These are phyloP conservation scores for Hygrophila difformis DNA, from an alignment of 257 asterid species.

Conservation along the genomic window DNA sequence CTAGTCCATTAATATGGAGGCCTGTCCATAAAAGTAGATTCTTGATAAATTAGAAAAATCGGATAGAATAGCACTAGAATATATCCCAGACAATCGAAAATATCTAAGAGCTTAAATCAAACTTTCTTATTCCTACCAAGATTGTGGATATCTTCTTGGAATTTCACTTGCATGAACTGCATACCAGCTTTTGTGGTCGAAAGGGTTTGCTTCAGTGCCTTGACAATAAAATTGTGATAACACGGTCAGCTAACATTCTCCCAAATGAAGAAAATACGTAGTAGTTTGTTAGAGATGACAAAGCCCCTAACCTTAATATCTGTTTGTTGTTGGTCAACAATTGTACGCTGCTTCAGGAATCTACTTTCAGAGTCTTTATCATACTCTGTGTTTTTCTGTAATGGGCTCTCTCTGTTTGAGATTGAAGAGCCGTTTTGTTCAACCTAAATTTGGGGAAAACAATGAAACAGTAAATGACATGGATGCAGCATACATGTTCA, in stretches of 20 bases:
- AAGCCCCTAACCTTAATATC: slow-evolving; percentile 48
- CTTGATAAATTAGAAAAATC: not conserved
- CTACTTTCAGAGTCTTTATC: slow-evolving; percentile 42
- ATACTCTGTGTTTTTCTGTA: slow-evolving; percentile 22
- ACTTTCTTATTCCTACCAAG: slow-evolving; percentile 35
- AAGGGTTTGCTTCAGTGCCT: slow-evolving; percentile 76
- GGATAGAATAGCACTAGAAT: not conserved
- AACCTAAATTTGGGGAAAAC: slow-evolving; percentile 18
- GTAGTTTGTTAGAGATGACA: slow-evolving; percentile 6
- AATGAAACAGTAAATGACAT: not conserved
- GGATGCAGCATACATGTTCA: not conserved
- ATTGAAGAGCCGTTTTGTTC: slow-evolving; percentile 26
- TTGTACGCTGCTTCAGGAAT: slow-evolving; percentile 43
- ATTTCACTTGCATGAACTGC: slow-evolving; percentile 87
- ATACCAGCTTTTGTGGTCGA: slow-evolving; percentile 79
- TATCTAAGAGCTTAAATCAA: too few relatives aligned
- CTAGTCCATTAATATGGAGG: slow-evolving; percentile 71
- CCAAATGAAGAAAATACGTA: slow-evolving; percentile 2
- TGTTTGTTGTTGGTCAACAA: slow-evolving; percentile 64
- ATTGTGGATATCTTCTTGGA: slow-evolving; percentile 71
- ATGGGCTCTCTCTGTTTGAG: slow-evolving; percentile 27
- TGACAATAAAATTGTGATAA: slow-evolving; percentile 13
- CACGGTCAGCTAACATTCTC: slow-evolving; percentile 4
- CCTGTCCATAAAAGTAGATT: slow-evolving; percentile 27
- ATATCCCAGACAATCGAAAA: not conserved